phyloP scores from a whole-genome alignment of 805 yeast genomes.

The Spathaspora arborariae region DNA sequence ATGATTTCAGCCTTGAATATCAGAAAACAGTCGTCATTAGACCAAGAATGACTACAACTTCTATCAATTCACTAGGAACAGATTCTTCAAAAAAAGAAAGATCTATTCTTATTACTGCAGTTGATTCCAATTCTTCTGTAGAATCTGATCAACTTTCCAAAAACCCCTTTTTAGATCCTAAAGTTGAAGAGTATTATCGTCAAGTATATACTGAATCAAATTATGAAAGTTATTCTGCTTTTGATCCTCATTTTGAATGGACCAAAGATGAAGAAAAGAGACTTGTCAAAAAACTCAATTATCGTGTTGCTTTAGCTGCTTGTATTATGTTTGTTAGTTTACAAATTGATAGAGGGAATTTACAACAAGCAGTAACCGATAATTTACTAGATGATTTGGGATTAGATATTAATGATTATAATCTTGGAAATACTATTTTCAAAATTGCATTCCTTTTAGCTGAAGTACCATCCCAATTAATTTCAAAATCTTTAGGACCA shows the following conservation, averaged over 20 bases:
- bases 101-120: neutral
- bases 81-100: neutral
- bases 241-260: constrained; percentile 62
- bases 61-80: neutral
- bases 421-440: constrained; percentile 55
- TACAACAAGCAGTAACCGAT: constrained; percentile 57
- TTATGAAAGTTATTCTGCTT: constrained; percentile 52
- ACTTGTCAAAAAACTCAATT: constrained; percentile 50
- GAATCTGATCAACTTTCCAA: neutral
- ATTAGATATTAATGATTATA: constrained; percentile 55
- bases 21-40: neutral
- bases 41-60: neutral
- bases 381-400: constrained; percentile 48
- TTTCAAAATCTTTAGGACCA: constrained; percentile 61
- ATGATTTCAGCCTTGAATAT: neutral
- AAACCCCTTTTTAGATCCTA: constrained; percentile 6
- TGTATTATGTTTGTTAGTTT: constrained; percentile 56
- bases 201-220: constrained; percentile 21
- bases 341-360: constrained; percentile 56
- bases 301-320: constrained; percentile 54
- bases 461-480: constrained; percentile 63
- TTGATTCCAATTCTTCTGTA: neutral
- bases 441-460: constrained; percentile 49
- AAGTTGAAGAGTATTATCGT: constrained; percentile 5
- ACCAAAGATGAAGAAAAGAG: constrained; percentile 46